Evolutionary conservation across 2,329 filamentous ascomycete genomes (phyloP).

Genomic region (Aureobasidium uvarum): DNA sequence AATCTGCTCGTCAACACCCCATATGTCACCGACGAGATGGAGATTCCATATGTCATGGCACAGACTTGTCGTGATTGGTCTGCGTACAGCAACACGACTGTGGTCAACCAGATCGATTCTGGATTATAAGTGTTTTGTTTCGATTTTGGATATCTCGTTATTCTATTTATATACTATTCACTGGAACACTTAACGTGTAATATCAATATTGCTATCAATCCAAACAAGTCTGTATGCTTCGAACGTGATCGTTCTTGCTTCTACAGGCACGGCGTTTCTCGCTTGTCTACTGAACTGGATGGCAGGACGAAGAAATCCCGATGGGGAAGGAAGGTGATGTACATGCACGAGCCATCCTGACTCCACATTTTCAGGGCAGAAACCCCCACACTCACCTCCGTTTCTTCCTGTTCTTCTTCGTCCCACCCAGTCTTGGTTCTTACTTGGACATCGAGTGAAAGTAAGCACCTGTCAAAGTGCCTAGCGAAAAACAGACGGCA

Average conservation of each 20-base stretch:
- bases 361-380: constrained; percentile 11
- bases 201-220: background rate
- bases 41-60: constrained; percentile 35
- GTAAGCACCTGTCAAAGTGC: too few relatives aligned
- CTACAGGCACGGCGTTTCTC: too few relatives aligned
- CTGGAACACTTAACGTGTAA: constrained; percentile 1
- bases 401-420: background rate
- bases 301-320: background rate
- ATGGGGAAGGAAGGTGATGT: background rate
- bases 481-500: too few relatives aligned
- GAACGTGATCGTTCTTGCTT: background rate
- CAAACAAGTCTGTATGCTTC: background rate
- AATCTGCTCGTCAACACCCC: constrained; percentile 37
- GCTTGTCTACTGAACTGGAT: background rate
- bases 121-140: constrained; percentile 29
- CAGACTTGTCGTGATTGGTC: constrained; percentile 38
- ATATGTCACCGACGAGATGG: constrained; percentile 32
- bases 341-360: constrained; percentile 13
- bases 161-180: background rate
- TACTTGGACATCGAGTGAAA: too few relatives aligned
- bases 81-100: constrained; percentile 29
- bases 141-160: too few relatives aligned
- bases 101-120: constrained; percentile 35
- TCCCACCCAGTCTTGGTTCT: background rate
- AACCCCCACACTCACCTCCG: constrained; percentile 10